Conservation (phyloP, 768 basidiomycete genomes). For the Sutorius australiensis region DNA sequence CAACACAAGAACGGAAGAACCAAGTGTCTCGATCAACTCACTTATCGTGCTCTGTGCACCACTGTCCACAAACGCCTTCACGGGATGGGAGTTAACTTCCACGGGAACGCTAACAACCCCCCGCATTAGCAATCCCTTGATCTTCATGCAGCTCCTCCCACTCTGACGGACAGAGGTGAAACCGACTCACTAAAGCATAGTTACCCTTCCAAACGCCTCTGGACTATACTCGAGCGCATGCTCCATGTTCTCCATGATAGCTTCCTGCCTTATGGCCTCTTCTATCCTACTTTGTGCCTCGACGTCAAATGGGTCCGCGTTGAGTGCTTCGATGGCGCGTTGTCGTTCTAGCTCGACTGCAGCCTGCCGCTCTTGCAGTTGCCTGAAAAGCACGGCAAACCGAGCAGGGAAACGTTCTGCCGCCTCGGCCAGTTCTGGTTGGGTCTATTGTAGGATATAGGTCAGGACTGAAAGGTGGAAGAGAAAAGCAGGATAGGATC, state of each 20-base stretch:
- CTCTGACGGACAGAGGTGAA: neutral
- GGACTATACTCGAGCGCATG: slow-evolving; percentile 94
- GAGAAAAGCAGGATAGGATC: no score
- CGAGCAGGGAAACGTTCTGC: slow-evolving; percentile 62
- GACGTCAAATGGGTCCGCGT: slow-evolving; percentile 86
- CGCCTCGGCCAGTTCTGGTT: slow-evolving; percentile 80
- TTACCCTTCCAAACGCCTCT: slow-evolving; percentile 89
- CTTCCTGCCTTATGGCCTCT: slow-evolving; percentile 86
- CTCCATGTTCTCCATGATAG: slow-evolving; percentile 86
- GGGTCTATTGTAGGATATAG: slow-evolving; percentile 41
- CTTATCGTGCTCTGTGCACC: slow-evolving; percentile 98
- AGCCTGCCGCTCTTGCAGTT: slow-evolving; percentile 53
- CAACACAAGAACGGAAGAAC: slow-evolving; percentile 2
- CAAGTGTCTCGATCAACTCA: slow-evolving; percentile 35
- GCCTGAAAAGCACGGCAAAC: slow-evolving; percentile 71
- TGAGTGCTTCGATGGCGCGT: slow-evolving; percentile 62
- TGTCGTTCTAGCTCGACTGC: slow-evolving; percentile 53
- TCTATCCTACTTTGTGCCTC: slow-evolving; percentile 93
- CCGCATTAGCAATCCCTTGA: slow-evolving; percentile 12
- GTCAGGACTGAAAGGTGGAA: neutral
- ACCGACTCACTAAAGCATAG: slow-evolving; percentile 90
- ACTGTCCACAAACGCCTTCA: slow-evolving; percentile 98
- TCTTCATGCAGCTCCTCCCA: neutral
- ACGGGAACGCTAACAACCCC: slow-evolving; percentile 63
- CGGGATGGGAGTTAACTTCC: slow-evolving; percentile 85